Evolutionary conservation across 345 rosid species (phyloP), one percentile per base, ranked within the genome.

Genomic region (Eutrema japonicum): DNA sequence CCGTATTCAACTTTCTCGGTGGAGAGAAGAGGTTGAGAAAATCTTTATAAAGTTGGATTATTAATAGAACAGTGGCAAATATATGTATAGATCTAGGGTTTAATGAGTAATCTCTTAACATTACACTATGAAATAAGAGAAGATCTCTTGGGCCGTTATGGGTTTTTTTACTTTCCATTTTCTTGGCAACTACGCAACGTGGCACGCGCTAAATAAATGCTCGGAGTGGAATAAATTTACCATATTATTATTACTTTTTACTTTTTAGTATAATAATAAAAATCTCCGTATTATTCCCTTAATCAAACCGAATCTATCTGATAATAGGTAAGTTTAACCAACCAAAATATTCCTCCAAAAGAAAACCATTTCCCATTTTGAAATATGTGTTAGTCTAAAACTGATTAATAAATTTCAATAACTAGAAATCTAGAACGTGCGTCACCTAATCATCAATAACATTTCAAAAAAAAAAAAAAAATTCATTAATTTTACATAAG

Each of bases 121-220:
- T 29, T 29, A 6, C 11, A 13, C 6, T 26, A 0, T 18, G 22
- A 22, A n/a, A 42, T 10, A 9, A 57, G 8, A 38, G 16, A 47
- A 18, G 59, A 36, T 33, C 13, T 14, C 12, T 27, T 42, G 55
- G 63, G 41, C 57, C 50, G n/a, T 54, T 65, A n/a, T n/a, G 14
- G 32, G 9, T 26, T 22, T 22, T 7, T 1, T 22, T 7, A 43
- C 10, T 27, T 66, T 52, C 43, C 27, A 1, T 43, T 66, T 68
- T 61, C 65, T 76, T 68, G 50, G 0, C 42, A 18, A 29, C n/a
- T 54, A 64, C 30, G 71, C 61, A 46, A 76, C 75, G 54, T 76
- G 76, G 51, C 80, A 76, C 71, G 76, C 64, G 50, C 1, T 6
- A 13, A 49, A 4, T 68, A 9, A 60, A 67, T 75, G 66, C 42